A percentile compares a stretch with the other conserved stretches of the same genome.
Conservation (phyloP, 495 filamentous ascomycete genomes). For the Aspergillus diversus region DNA sequence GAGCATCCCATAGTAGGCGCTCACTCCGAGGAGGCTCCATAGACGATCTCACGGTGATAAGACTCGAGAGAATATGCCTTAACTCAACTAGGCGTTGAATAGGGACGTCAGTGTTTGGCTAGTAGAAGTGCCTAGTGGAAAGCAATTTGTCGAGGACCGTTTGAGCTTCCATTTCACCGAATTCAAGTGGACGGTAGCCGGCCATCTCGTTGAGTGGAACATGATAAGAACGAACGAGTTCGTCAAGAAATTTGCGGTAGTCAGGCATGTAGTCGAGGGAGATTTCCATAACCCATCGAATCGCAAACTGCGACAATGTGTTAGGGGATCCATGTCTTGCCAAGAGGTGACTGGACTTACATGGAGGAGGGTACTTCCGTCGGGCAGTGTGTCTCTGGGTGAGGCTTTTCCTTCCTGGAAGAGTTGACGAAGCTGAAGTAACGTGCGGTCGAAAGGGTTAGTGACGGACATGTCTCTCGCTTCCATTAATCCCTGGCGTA, state of each 20-base stretch:
- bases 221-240: background rate
- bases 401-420: background rate
- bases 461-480: background rate
- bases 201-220: background rate
- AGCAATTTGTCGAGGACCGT: background rate
- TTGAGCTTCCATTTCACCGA: background rate
- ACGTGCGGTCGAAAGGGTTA: background rate
- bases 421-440: background rate
- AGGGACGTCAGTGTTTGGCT: background rate
- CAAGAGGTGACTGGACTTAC: background rate
- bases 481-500: background rate
- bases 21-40: background rate
- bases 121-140: background rate
- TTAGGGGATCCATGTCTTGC: background rate
- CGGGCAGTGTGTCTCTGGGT: background rate
- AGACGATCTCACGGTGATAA: background rate
- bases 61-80: background rate
- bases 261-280: background rate
- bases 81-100: background rate
- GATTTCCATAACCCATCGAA: background rate
- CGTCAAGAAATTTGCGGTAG: background rate
- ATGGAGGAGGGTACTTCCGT: slow-evolving; percentile 9
- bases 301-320: background rate
- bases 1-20: background rate
- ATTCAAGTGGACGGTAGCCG: background rate